phyloP scores from a whole-genome alignment of 208 protist genomes.

The Borovskyia barvae region DNA sequence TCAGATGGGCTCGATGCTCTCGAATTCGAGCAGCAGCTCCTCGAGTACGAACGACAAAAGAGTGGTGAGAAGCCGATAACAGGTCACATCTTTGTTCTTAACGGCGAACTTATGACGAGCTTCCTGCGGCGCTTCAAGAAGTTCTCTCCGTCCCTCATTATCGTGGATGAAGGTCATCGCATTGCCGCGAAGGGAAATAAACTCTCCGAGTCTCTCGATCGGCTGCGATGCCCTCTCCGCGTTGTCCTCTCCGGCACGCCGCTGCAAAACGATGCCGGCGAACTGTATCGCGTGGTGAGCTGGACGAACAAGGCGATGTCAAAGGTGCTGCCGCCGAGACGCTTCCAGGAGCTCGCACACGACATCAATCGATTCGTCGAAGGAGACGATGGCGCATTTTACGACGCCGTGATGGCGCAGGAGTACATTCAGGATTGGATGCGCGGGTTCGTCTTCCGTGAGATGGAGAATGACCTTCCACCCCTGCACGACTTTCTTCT shows the following conservation, averaged over 20 bases:
- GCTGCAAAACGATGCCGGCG: slow-evolving; percentile 82
- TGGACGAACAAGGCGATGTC: slow-evolving; percentile 65
- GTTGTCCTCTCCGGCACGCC: slow-evolving; percentile 90
- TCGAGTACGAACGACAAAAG: slow-evolving; percentile 54
- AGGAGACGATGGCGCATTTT: slow-evolving; percentile 58
- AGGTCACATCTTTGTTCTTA: slow-evolving; percentile 78
- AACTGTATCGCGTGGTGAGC: slow-evolving; percentile 82
- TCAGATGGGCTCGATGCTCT: slow-evolving; percentile 37
- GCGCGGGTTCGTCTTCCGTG: slow-evolving; percentile 80
- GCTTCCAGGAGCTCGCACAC: slow-evolving; percentile 53
- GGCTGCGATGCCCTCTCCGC: slow-evolving; percentile 46
- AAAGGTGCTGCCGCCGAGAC: slow-evolving; percentile 43
- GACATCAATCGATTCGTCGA: slow-evolving; percentile 74
- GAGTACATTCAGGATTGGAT: slow-evolving; percentile 85
- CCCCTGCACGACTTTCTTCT: slow-evolving; percentile 84
- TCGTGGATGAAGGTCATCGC: slow-evolving; percentile 86
- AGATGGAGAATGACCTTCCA: slow-evolving; percentile 78
- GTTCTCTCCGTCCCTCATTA: slow-evolving; percentile 72
- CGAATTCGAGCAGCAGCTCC: slow-evolving; percentile 45
- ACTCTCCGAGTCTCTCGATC: slow-evolving; percentile 52
- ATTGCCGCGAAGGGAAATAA: slow-evolving; percentile 67
- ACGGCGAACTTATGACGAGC: slow-evolving; percentile 58
- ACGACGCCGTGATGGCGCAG: slow-evolving; percentile 56
- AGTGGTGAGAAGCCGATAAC: slow-evolving; percentile 12
- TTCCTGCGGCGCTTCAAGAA: slow-evolving; percentile 44